Conservation (phyloP, 176 grass and related monocot species). For the Bonia amplexicaulis region DNA sequence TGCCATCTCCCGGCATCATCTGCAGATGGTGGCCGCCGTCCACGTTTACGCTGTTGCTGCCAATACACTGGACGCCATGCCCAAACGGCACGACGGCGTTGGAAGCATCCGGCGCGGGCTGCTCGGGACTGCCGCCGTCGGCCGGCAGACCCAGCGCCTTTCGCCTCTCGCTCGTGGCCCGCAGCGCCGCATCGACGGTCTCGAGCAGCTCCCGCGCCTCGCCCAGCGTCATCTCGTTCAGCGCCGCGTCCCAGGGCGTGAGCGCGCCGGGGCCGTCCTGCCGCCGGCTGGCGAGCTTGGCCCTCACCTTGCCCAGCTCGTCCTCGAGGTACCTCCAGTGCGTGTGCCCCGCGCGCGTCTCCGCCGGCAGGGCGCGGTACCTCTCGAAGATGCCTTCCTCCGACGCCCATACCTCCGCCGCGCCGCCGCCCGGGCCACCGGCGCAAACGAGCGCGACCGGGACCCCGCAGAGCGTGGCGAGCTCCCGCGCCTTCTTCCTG, state of each 20-base stretch:
- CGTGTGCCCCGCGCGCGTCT: conserved; percentile 12
- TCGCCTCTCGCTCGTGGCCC: background rate
- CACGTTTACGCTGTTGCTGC: background rate
- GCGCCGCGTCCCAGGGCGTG: conserved; percentile 3
- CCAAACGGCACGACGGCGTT: background rate
- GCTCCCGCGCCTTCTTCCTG: conserved; percentile 12
- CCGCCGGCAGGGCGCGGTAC: conserved; percentile 22
- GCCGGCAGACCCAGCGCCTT: background rate
- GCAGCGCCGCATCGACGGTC: background rate
- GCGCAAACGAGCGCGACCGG: conserved; percentile 27
- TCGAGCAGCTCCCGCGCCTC: background rate
- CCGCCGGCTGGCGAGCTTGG: conserved; percentile 23
- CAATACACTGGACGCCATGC: background rate
- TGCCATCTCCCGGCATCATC: background rate
- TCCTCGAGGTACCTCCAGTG: background rate
- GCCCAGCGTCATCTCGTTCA: background rate
- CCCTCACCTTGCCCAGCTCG: conserved; percentile 15
- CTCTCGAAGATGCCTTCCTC: conserved; percentile 11
- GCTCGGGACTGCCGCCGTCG: background rate
- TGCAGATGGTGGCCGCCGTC: background rate
- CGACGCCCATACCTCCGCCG: conserved; percentile 18
- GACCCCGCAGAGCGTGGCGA: conserved; percentile 18
- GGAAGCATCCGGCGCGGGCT: background rate
- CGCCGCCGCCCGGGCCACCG: background rate
- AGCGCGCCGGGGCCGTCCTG: conserved; percentile 6